A percentile compares a stretch with the other conserved stretches of the same genome.
phyloP scores from a whole-genome alignment of 179 eudicot genomes.

The Spergularia azorica region DNA sequence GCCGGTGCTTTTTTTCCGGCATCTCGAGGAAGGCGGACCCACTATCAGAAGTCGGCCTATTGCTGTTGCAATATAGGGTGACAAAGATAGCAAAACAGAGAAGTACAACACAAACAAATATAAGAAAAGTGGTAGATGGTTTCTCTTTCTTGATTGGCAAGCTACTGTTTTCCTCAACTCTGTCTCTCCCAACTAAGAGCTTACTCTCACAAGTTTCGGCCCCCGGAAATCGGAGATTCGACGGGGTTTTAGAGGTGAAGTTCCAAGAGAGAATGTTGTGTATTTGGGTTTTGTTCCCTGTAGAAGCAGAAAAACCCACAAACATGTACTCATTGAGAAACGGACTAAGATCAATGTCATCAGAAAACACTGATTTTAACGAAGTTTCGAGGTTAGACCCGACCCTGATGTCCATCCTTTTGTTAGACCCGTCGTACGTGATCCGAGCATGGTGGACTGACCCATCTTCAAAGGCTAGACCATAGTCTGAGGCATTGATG shows the following conservation, averaged over 20 bases:
- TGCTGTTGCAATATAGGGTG: constrained; percentile 46
- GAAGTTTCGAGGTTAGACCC: constrained; percentile 33
- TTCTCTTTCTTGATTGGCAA: constrained; percentile 31
- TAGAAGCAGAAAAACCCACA: constrained; percentile 79
- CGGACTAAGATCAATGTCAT: constrained; percentile 52
- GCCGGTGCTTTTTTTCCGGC: constrained; percentile 49
- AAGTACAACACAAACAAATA: constrained; percentile 55
- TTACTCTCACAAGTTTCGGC: constrained; percentile 51
- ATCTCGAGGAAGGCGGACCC: constrained; percentile 25
- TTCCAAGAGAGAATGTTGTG: constrained; percentile 78
- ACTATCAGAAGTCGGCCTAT: constrained; percentile 18
- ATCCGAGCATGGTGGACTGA: constrained; percentile 52
- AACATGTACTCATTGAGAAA: constrained; percentile 78
- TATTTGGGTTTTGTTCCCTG: constrained; percentile 60
- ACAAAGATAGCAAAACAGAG: constrained; percentile 42
- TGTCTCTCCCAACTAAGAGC: constrained; percentile 29
- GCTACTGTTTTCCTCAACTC: not conserved
- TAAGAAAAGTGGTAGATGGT: constrained; percentile 50
- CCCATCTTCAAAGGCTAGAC: constrained; percentile 61
- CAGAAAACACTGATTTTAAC: constrained; percentile 44
- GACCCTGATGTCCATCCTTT: constrained; percentile 43
- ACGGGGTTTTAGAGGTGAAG: constrained; percentile 57
- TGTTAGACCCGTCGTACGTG: constrained; percentile 45
- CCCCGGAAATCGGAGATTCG: constrained; percentile 53
- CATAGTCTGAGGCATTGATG: constrained; percentile 54